A percentile compares a stretch with the other conserved stretches of the same genome.
These are phyloP conservation scores for Thielaviopsis ethacetica DNA, from an alignment of 2,329 filamentous ascomycete genomes.

Conservation along the genomic window DNA sequence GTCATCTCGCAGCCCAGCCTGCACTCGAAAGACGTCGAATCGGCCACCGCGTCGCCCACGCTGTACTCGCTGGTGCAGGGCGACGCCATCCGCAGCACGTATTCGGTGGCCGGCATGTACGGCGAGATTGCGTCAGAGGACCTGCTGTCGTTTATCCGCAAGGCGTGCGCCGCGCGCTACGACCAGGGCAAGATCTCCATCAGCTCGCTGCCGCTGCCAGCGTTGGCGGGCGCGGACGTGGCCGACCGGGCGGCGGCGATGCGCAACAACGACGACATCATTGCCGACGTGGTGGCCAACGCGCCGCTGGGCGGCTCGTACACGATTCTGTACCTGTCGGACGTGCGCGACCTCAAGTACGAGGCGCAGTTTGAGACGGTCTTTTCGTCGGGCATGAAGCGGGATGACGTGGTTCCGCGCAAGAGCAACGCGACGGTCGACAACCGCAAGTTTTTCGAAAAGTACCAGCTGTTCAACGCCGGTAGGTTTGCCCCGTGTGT, in stretches of 20 bases:
- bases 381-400: constrained; percentile 47
- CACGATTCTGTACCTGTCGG: constrained; percentile 62
- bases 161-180: constrained; percentile 24
- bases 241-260: neutral
- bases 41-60: constrained; percentile 28
- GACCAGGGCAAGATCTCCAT: constrained; percentile 7
- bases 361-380: constrained; percentile 12
- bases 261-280: constrained; percentile 24
- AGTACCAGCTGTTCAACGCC: constrained; percentile 86
- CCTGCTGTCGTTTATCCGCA: constrained; percentile 28
- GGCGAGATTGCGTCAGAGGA: constrained; percentile 28
- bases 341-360: constrained; percentile 19
- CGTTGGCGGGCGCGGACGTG: constrained; percentile 1
- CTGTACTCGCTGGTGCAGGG: constrained; percentile 27
- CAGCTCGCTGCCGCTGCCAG: constrained; percentile 8
- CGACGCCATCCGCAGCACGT: constrained; percentile 23
- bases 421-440: constrained; percentile 25
- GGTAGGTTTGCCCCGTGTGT: constrained; percentile 33
- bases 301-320: constrained; percentile 32
- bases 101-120: constrained; percentile 40
- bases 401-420: constrained; percentile 25
- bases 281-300: constrained; percentile 31
- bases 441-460: constrained; percentile 57
- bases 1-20: constrained; percentile 64
- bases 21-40: constrained; percentile 47